Evolutionary conservation across 129 eudicot species (phyloP).

Genomic region (Centella asiatica): DNA sequence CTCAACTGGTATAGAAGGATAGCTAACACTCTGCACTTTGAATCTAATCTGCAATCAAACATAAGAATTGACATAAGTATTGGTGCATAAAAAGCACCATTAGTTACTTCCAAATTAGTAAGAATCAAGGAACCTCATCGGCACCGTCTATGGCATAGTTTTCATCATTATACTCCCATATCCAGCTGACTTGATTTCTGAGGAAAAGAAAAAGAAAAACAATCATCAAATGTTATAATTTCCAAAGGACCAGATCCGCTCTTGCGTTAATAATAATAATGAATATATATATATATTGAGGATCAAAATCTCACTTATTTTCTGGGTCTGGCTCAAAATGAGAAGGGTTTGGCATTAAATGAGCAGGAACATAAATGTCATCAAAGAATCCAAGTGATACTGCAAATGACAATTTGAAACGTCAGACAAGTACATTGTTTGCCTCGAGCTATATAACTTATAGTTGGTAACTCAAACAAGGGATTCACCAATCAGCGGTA

Average conservation of each 20-base stretch:
- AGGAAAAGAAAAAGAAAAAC: constrained; percentile 2
- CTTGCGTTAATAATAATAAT: neutral
- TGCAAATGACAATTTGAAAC: constrained; percentile 25
- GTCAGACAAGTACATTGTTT: neutral
- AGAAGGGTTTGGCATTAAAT: constrained; percentile 52
- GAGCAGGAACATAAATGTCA: constrained; percentile 74
- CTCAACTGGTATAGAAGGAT: constrained; percentile 68
- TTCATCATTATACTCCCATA: constrained; percentile 48
- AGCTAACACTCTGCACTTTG: constrained; percentile 49
- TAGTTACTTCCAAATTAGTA: constrained; percentile 1
- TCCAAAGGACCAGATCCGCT: neutral
- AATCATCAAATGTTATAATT: neutral
- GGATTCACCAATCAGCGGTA: neutral
- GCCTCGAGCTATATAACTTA: neutral
- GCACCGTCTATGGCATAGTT: constrained; percentile 43
- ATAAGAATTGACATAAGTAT: neutral
- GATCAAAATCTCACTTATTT: constrained; percentile 38
- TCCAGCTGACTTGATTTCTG: constrained; percentile 66
- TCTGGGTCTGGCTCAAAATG: constrained; percentile 39
- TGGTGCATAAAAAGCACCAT: neutral
- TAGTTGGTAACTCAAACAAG: constrained; percentile 5
- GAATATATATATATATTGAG: neutral
- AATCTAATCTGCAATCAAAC: constrained; percentile 65
- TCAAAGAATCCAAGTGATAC: constrained; percentile 95
- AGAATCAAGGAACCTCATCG: constrained; percentile 47